Evolutionary conservation across 495 filamentous ascomycete species (phyloP).

Genomic region (Wilcoxina mikolae): DNA sequence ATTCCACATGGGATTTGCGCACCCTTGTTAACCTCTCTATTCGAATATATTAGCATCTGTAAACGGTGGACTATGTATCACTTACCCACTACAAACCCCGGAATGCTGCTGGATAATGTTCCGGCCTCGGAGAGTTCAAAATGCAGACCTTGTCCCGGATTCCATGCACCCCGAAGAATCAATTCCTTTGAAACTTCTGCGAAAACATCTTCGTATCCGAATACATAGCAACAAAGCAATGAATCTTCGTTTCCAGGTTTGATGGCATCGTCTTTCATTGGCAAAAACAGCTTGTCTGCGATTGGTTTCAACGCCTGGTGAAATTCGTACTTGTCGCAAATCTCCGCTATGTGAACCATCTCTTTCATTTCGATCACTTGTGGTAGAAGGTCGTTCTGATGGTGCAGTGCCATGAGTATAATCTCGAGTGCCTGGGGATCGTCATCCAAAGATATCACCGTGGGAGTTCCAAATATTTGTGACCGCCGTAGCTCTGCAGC

Average conservation of each 20-base stretch:
- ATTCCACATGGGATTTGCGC: not conserved
- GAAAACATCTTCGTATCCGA: not conserved
- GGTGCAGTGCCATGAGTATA: not conserved
- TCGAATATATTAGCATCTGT: not conserved
- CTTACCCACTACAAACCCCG: not conserved
- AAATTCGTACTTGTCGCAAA: not conserved
- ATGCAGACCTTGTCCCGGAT: not conserved
- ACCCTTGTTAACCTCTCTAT: not conserved
- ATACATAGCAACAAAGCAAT: not conserved
- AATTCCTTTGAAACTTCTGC: not conserved
- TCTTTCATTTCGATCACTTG: not conserved
- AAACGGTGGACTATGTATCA: not conserved
- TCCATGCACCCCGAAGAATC: not conserved
- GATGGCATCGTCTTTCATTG: not conserved
- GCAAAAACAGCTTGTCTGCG: not conserved
- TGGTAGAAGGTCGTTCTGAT: not conserved
- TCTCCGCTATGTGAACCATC: not conserved
- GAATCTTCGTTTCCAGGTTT: not conserved
- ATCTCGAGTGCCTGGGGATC: not conserved
- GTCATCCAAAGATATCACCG: not conserved
- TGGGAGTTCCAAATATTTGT: not conserved
- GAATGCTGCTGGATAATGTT: not conserved
- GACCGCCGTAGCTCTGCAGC: not conserved
- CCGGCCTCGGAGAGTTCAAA: not conserved
- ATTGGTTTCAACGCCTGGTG: not conserved